phyloP scores from a whole-genome alignment of 345 rosid species.

The Gossypium raimondii region DNA sequence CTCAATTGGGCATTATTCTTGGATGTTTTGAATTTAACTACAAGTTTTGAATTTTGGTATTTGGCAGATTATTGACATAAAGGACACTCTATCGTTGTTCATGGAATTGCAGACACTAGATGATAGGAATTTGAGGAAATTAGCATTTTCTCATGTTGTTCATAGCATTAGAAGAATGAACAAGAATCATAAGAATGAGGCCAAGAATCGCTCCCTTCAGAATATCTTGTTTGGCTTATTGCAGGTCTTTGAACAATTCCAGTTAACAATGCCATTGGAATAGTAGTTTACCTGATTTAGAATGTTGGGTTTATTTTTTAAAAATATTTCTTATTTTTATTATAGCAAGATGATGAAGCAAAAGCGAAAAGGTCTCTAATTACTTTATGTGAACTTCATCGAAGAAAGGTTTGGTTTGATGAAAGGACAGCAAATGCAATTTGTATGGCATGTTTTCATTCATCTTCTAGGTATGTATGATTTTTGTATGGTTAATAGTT shows the following conservation, averaged over 20 bases:
- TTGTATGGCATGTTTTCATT: conserved; percentile 84
- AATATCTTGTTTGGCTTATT: conserved; percentile 61
- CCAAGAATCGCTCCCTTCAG: conserved; percentile 71
- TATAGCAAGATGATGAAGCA: conserved; percentile 77
- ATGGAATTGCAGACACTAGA: conserved; percentile 83
- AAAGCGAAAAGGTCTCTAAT: conserved; percentile 71
- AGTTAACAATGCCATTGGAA: neutral
- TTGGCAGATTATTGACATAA: conserved; percentile 62
- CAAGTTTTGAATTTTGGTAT: conserved; percentile 4
- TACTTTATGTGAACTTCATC: conserved; percentile 70
- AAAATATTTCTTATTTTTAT: conserved; percentile 10
- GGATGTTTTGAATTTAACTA: conserved; percentile 3
- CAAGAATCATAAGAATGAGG: conserved; percentile 66
- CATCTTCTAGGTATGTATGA: conserved; percentile 59
- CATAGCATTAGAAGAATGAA: conserved; percentile 77
- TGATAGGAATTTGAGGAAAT: conserved; percentile 61
- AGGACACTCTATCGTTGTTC: conserved; percentile 62
- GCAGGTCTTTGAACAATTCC: conserved; percentile 41
- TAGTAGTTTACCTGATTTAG: neutral
- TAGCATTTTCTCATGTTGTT: conserved; percentile 78
- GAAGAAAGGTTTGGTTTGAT: conserved; percentile 84
- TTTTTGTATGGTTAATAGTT: conserved; percentile 10
- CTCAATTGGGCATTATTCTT: neutral
- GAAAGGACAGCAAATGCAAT: conserved; percentile 90
- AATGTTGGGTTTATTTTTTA: neutral